A percentile compares a stretch with the other conserved stretches of the same genome.
Conservation (phyloP, 1,139 yeast genomes). For the Blastobotrys arbuscula region DNA sequence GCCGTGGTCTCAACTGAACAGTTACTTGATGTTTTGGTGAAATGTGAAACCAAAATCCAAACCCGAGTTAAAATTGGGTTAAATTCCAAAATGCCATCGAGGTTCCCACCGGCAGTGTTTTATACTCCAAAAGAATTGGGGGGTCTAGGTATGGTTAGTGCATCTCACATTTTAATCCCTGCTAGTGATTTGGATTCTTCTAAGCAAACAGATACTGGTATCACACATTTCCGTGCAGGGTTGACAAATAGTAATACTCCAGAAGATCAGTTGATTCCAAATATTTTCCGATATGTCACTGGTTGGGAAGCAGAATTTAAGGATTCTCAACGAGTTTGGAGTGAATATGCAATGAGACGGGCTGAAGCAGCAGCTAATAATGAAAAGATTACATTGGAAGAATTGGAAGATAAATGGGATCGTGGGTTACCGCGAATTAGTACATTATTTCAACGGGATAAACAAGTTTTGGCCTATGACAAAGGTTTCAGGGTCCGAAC, state of each 20-base stretch:
- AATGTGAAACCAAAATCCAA: slow-evolving; percentile 90
- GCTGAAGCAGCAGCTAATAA: slow-evolving; percentile 84
- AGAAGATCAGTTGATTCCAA: slow-evolving; percentile 74
- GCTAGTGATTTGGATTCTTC: slow-evolving; percentile 91
- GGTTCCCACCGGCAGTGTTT: slow-evolving; percentile 98
- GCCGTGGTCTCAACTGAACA: slow-evolving; percentile 83
- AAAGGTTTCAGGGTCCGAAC: slow-evolving; percentile 86
- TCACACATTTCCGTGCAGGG: slow-evolving; percentile 91
- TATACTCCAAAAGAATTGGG: slow-evolving; percentile 97
- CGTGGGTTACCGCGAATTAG: slow-evolving; percentile 95
- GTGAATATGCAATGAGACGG: slow-evolving; percentile 87
- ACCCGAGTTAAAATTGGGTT: slow-evolving; percentile 92
- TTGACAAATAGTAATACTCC: slow-evolving; percentile 69
- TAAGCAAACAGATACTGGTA: slow-evolving; percentile 88
- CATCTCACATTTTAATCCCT: slow-evolving; percentile 91
- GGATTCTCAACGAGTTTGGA: slow-evolving; percentile 97
- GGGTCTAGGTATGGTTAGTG: slow-evolving; percentile 96
- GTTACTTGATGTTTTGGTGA: slow-evolving; percentile 74
- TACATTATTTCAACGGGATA: slow-evolving; percentile 89
- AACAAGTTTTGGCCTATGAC: slow-evolving; percentile 92
- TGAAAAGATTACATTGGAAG: slow-evolving; percentile 84
- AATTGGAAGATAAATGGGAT: slow-evolving; percentile 92
- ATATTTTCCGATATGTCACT: slow-evolving; percentile 84
- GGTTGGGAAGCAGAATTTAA: slow-evolving; percentile 96
- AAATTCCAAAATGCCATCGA: slow-evolving; percentile 96